Conservation (phyloP, 108 stramenopile species). For the Pseudonitzschia multiseries region DNA sequence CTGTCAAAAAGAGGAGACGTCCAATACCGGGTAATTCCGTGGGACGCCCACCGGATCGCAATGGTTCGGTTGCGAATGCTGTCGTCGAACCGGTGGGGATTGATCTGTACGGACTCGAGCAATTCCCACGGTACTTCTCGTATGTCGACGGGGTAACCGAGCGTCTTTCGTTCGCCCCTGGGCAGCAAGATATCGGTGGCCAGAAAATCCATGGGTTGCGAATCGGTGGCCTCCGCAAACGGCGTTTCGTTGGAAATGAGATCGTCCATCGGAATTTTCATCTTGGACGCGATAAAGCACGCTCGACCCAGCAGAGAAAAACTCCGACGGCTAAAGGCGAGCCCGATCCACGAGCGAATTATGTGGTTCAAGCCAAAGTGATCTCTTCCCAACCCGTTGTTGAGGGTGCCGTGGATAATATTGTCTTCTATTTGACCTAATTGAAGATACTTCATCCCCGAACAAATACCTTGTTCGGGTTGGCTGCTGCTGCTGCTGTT, state of each 20-base stretch:
- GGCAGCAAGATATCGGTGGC: constrained; percentile 1
- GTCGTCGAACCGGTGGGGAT: background rate
- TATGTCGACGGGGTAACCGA: constrained; percentile 1
- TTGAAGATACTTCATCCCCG: background rate
- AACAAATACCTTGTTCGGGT: background rate
- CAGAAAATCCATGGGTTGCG: constrained; percentile 7
- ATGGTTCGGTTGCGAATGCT: constrained; percentile 2
- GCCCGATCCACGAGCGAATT: constrained; percentile 18
- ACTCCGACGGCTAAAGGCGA: constrained; percentile 19
- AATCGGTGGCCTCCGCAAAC: constrained; percentile 1
- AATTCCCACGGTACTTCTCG: constrained; percentile 18
- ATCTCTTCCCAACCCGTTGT: constrained; percentile 2
- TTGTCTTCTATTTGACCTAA: constrained; percentile 5
- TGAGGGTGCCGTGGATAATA: background rate
- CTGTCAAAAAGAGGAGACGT: constrained; percentile 11
- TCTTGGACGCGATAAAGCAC: constrained; percentile 2
- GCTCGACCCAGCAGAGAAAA: constrained; percentile 19
- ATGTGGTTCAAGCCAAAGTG: constrained; percentile 23
- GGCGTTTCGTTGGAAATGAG: constrained; percentile 12
- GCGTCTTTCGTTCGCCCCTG: background rate
- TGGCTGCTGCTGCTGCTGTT: background rate
- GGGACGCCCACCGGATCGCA: constrained; percentile 2
- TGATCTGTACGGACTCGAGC: constrained; percentile 13
- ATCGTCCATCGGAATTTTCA: constrained; percentile 25
- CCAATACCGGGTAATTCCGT: constrained; percentile 8